Base-by-base conservation (phyloP, 2,329 filamentous ascomycete species). In the Colletotrichum sp. region DNA sequence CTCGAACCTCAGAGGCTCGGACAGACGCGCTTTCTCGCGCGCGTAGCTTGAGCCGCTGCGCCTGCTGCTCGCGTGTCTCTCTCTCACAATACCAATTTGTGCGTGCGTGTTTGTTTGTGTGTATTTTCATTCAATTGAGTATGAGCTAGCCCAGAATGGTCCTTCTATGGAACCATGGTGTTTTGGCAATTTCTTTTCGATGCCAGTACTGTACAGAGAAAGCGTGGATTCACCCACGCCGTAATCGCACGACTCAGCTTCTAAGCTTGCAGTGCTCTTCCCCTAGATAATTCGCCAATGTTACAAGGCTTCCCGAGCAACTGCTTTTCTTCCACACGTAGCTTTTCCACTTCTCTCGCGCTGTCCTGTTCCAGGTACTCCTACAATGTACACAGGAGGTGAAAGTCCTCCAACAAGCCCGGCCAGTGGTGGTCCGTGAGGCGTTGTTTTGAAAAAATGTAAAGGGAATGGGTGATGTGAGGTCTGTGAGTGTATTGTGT, bases 201-300 rank as follows among this genome's bases (percentile, higher is more conserved):
- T 68, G 71, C 75, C 75, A 76, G 52, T 71, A 76, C 66, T 76
- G 75, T 76, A 76, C 71, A 76, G 67, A 57, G 64, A 68, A 71
- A 71, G 75, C 66, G 64, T 64, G 72, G 75, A 71, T 69, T 76
- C 74, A 76, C 74, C 70, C 74, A 69, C 26, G 74, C 74, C 15
- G 6, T 55, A 30, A 55, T 76, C 22, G 65, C 74, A 74, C 57
- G 64, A 73, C 34, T 59, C 74, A 69, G 70, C 74, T 76, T 76
- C 71, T 32, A 76, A 73, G 74, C 74, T 76, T 76, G 74, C 74
- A 76, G 74, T 60, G 74, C 74, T 60, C 30, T 73, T 34, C 60
- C 48, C 48, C 32, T 39, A 48, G 24, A 59, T 64, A 57, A 22
- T 39, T 76, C 8, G 72, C 72, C 75, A 74, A 76, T 76, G 30